Conservation (phyloP, 2,329 filamentous ascomycete genomes). For the Stagonosporopsis vannaccii region DNA sequence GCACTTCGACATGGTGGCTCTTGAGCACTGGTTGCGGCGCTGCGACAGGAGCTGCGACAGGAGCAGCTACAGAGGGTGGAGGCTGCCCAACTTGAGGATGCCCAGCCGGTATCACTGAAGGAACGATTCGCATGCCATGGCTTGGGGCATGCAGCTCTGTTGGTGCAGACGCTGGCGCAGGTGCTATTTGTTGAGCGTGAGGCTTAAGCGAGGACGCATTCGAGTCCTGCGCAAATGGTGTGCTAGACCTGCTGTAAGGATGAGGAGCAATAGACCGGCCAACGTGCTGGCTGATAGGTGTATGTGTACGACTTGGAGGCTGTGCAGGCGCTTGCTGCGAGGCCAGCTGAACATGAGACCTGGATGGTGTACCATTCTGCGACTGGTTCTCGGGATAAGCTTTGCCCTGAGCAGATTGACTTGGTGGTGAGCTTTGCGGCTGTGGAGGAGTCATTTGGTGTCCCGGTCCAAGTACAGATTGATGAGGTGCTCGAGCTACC, state of each 20-base stretch:
- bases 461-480: constrained; percentile 30
- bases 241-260: constrained; percentile 39
- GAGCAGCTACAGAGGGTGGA: constrained; percentile 7
- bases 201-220: constrained; percentile 24
- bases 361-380: constrained; percentile 23
- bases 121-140: constrained; percentile 30
- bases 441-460: constrained; percentile 25
- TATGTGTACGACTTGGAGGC: constrained; percentile 34
- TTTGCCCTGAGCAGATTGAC: constrained; percentile 17
- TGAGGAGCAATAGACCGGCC: constrained; percentile 36
- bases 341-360: constrained; percentile 21
- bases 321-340: constrained; percentile 29
- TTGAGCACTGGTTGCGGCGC: constrained; percentile 31
- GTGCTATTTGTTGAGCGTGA: constrained; percentile 21
- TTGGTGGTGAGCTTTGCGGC: constrained; percentile 17
- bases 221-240: constrained; percentile 35
- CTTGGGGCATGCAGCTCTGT: constrained; percentile 8
- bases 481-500: constrained; percentile 25
- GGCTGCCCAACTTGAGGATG: constrained; percentile 18
- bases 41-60: constrained; percentile 12
- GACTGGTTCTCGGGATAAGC: constrained; percentile 15
- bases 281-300: constrained; percentile 28
- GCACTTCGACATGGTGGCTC: constrained; percentile 33
- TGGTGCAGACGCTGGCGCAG: constrained; percentile 24
- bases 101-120: constrained; percentile 13